phyloP scores from a whole-genome alignment of 192 early-diverging fungal species.

The Coemansia sp. region DNA sequence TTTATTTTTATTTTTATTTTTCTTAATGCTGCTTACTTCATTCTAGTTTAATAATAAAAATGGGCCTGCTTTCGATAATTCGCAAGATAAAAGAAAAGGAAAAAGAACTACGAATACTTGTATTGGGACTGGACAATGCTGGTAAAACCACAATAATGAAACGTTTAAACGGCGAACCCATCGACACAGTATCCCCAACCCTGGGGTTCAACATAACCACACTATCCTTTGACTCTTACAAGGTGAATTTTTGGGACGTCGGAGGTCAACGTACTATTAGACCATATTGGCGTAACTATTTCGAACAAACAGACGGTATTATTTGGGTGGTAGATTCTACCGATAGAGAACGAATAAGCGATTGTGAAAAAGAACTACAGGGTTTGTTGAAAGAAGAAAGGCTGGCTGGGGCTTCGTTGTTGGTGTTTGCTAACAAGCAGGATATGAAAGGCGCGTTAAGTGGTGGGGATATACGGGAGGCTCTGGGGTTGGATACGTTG shows the following conservation, averaged over 20 bases:
- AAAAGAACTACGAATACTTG: slow-evolving; percentile 90
- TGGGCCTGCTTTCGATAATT: slow-evolving; percentile 95
- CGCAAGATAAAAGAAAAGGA: slow-evolving; percentile 90
- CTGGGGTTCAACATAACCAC: slow-evolving; percentile 99
- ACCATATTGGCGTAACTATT: slow-evolving; percentile 99
- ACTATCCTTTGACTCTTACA: slow-evolving; percentile 65
- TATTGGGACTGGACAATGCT: slow-evolving; percentile 98
- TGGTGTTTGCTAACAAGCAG: slow-evolving; percentile 98
- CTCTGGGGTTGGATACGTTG: slow-evolving; percentile 69
- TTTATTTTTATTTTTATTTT: background rate
- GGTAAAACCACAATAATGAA: slow-evolving; percentile 99
- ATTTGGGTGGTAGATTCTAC: slow-evolving; percentile 98
- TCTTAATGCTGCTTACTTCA: background rate
- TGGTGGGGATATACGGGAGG: slow-evolving; percentile 68
- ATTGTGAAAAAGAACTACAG: slow-evolving; percentile 77
- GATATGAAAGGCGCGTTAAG: slow-evolving; percentile 84
- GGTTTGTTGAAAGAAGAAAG: slow-evolving; percentile 87
- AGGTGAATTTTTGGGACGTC: slow-evolving; percentile 94
- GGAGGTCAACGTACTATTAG: slow-evolving; percentile 97
- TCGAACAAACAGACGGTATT: slow-evolving; percentile 97
- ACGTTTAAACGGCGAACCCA: slow-evolving; percentile 89
- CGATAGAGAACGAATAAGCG: slow-evolving; percentile 76
- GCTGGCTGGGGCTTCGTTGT: slow-evolving; percentile 86
- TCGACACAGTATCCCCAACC: slow-evolving; percentile 89
- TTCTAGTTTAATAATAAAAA: slow-evolving; percentile 32